Percentiles rank a stretch among this genome's conserved stretches.
These are phyloP conservation scores for Solanum chacoense DNA, from an alignment of 305 asterid genomes.

Conservation along the genomic window DNA sequence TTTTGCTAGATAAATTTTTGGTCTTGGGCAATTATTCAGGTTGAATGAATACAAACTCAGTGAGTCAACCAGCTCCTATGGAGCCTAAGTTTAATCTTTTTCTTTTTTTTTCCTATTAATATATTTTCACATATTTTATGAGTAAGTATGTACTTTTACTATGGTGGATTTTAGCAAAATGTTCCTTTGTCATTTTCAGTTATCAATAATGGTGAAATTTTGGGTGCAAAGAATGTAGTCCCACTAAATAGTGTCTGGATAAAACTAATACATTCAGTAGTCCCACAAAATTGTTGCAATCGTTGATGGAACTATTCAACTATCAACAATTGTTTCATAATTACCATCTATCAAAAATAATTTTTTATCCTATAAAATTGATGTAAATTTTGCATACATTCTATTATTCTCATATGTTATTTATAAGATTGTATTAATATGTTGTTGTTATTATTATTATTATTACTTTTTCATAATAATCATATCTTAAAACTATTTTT, in stretches of 20 bases:
- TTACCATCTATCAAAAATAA: background rate
- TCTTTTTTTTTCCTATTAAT: background rate
- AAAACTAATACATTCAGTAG: background rate
- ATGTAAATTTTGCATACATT: background rate
- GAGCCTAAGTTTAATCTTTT: background rate
- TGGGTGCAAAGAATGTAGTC: background rate
- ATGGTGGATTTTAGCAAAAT: background rate
- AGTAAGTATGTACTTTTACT: background rate
- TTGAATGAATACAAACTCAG: background rate
- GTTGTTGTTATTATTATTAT: background rate
- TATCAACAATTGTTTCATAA: background rate
- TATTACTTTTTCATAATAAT: background rate
- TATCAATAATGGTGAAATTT: background rate
- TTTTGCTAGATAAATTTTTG: background rate
- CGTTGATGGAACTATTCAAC: background rate
- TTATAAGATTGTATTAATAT: background rate
- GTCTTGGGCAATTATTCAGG: background rate
- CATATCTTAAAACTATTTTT: background rate
- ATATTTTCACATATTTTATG: background rate
- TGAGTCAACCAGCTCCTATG: background rate
- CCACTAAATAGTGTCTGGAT: background rate
- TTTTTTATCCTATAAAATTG: background rate
- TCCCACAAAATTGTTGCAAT: background rate
- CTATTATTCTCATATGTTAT: background rate
- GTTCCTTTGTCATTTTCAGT: background rate